Percentiles rank a stretch among this genome's conserved stretches.
These are phyloP conservation scores for Rhododendron williamsianum DNA, from an alignment of 148 eudicot genomes.

Conservation along the genomic window DNA sequence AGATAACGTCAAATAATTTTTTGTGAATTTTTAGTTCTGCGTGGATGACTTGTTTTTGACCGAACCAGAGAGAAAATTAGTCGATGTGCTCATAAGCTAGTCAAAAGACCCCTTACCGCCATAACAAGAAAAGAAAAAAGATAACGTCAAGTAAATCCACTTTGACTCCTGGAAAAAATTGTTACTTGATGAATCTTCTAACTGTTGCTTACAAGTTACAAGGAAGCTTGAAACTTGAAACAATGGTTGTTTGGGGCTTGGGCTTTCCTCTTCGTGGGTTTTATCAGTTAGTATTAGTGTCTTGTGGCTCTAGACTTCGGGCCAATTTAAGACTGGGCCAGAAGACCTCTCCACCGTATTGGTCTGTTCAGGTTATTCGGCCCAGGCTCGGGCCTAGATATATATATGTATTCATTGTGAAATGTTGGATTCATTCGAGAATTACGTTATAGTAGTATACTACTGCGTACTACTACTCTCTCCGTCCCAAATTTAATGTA, in stretches of 20 bases:
- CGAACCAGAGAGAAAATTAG: too few relatives aligned
- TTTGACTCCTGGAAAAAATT: background rate
- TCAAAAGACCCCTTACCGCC: too few relatives aligned
- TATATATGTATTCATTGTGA: too few relatives aligned
- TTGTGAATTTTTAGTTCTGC: too few relatives aligned
- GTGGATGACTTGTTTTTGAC: too few relatives aligned
- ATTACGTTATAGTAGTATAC: too few relatives aligned
- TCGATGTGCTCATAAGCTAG: background rate
- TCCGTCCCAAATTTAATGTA: too few relatives aligned
- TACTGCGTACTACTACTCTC: too few relatives aligned
- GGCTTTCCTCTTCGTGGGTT: background rate
- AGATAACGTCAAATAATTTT: too few relatives aligned
- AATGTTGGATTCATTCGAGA: too few relatives aligned
- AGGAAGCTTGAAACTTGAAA: background rate
- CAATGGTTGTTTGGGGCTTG: background rate
- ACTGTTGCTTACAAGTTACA: background rate
- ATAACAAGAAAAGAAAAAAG: too few relatives aligned
- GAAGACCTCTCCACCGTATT: background rate
- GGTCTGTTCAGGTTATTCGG: background rate
- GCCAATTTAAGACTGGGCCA: background rate
- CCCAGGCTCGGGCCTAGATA: background rate
- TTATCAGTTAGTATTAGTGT: background rate
- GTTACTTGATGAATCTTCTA: background rate
- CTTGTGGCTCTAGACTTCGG: background rate
- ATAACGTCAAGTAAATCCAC: background rate